Base-by-base conservation (phyloP, 495 filamentous ascomycete genomes). In the Penicillium samsonianum region DNA sequence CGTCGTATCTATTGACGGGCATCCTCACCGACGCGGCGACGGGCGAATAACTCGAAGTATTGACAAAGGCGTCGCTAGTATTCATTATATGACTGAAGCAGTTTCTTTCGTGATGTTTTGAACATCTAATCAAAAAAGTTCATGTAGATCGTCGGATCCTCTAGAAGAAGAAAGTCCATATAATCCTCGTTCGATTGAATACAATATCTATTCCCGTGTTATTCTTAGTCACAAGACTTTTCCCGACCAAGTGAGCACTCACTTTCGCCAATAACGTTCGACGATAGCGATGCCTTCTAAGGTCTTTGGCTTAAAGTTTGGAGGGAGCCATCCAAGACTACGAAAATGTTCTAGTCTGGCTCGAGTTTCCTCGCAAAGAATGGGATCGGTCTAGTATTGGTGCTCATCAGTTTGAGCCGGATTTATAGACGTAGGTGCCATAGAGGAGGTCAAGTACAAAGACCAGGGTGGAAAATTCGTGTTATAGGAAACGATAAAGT, bases 81-180 rank as follows among this genome's bases (percentile, higher is more conserved):
- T 49, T 73, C 50, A 56, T 70, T 50, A 52, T 73, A 70, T 23
- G 53, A 66, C 45, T 69, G 55, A 23, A 73, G 62, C 10, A 12
- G 7, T 54, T 69, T 71, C 63, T 67, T 31, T 58, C 47, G 43
- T 54, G 55, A 67, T 42, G 53, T 69, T 42, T 50, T 70, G 10
- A 37, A 67, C 44, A 73, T 73, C 67, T 44, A 73, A 37, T 73
- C 58, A 22, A 73, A 69, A 62, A 71, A 69, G 45, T 69, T 69
- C 45, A 69, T 67, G 10, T 67, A 71, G 45, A 71, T 69, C 19
- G 57, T 41, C 54, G 63, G 33, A 49, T 69, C 64, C 43, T 68
- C 63, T 17, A 58, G 33, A 8, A 67, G 61, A 55, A 72, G 61
- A 44, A 55, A 63, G 55, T 67, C 58, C 7, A 68, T 25, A 23